Base-by-base conservation (phyloP, 1,139 yeast species). In the Blastobotrys niveus region DNA sequence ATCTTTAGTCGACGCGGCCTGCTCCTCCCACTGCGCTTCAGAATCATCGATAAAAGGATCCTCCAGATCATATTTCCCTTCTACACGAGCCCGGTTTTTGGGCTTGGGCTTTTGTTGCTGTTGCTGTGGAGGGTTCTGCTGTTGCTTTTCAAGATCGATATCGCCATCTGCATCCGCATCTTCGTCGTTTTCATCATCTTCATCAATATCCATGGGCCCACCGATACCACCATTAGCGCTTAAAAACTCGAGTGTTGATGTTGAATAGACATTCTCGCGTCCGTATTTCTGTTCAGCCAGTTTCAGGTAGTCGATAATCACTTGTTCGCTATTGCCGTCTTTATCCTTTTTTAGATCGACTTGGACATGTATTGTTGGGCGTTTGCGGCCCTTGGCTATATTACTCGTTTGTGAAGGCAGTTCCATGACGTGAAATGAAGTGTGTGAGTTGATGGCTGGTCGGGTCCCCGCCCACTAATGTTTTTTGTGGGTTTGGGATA, bases 41-140 rank as follows among this genome's bases (percentile, higher is more conserved):
- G 85, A 77, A 63, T 93, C 98, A 66, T 93, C 99, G 50, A 93
- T 91, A 59, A 93, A 93, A 1, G 98, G 98, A 65, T 93, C 99
- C 50, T 85, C 82, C 44, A 78, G 72, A 61, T 93, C 98, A 63
- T 93, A 93, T 59, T 87, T 88, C 7, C 96, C 96, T 41, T 64
- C 65, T 14, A 56, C 60, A 22, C 54, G 61, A 43, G 56, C 63
- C 22, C 62, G 56, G 30, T 51, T 60, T 44, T 60, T 55, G 39
- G 55, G 40, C 82, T 83, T 63, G 40, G 20, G 41, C 64, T n/a
- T 57, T 59, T 43, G 56, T 58, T 9, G 45, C 48, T 17, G 35
- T 39, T 37, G 32, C 49, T 30, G 36, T 47, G 46, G 41, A 45
- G 34, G 32, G 12, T 34, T 42, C 21, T 45, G 52, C 22, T 53